Evolutionary conservation across 1,284 basidiomycete genomes (phyloP), one percentile per base, ranked within the genome.

Genomic region (Vanrija humicola): DNA sequence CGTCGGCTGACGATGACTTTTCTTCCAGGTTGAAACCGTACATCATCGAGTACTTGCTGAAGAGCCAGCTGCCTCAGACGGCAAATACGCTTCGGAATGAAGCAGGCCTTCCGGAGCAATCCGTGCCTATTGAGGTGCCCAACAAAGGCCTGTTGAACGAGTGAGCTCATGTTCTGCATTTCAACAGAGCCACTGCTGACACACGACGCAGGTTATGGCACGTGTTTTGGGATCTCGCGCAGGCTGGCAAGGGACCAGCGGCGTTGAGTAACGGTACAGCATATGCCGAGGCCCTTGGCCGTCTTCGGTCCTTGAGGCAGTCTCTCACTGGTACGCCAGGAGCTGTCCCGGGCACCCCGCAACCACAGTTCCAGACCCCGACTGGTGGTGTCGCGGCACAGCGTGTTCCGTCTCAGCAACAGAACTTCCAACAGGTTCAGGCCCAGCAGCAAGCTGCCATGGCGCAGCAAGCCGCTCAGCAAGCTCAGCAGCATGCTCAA

Each of bases 191-290:
- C 7, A 14, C 19, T 7, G 15, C n/a, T 19, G 10, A 18, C 34
- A 34, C 12, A 14, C 12, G 12, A 18, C 19, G 21, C 48, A 77
- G 76, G 50, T 73, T 75, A 67, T 79, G 78, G 78, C 61, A 66
- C 18, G 68, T 74, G 8, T 79, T 78, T 48, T 77, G 75, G 73
- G 78, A 79, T 38, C 65, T 75, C 2, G 76, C 77, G 45, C 73
- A 68, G 18, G 71, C 69, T 8, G 70, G 74, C 0, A 77, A 75
- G 49, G 69, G 70, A 1, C 68, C 64, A 3, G 66, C 69, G 44
- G 74, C 70, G 1, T 67, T 73, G 14, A 66, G 67, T 10, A 71
- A 70, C 46, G 69, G 74, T 1, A 64, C 63, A 18, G 64, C 62
- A 5, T 78, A 73, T 57, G 67, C 66, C 48, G 76, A 78, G 68